Conservation (phyloP, 257 asterid species). For the Solanum megistacrolobum region DNA sequence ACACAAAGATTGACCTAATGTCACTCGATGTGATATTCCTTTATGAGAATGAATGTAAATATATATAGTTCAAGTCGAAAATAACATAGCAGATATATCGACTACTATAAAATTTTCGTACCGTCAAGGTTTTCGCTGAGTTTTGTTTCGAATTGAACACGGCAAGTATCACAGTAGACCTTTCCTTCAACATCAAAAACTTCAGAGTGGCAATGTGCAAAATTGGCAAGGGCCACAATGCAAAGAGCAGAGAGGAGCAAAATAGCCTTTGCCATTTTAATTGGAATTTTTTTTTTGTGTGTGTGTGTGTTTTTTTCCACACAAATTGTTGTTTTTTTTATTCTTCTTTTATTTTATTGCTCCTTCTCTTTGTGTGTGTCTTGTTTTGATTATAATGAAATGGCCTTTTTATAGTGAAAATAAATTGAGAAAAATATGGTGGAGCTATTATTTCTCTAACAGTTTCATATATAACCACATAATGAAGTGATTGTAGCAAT, state of each 20-base stretch:
- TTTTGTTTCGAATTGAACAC: conserved; percentile 1
- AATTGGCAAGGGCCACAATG: conserved; percentile 1
- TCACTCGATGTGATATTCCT: not conserved
- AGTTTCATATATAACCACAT: not conserved
- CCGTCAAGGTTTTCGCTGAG: not conserved
- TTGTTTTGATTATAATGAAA: not conserved
- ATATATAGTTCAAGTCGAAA: not conserved
- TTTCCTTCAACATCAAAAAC: conserved; percentile 3
- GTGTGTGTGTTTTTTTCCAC: not conserved
- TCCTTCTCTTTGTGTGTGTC: not conserved
- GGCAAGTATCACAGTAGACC: conserved; percentile 4
- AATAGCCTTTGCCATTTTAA: conserved; percentile 5
- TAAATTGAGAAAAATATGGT: not conserved
- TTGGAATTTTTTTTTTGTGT: not conserved
- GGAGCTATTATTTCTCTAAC: not conserved
- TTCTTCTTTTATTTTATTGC: not conserved
- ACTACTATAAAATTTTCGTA: not conserved
- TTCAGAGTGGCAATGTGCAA: not conserved
- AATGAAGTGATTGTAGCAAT: not conserved
- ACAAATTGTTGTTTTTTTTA: not conserved
- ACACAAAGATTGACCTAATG: not conserved
- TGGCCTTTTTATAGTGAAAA: not conserved
- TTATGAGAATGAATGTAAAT: not conserved
- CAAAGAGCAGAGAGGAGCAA: conserved; percentile 5
- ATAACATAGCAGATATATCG: not conserved